These are phyloP conservation scores for Agaricus blazei DNA, from an alignment of 768 basidiomycete species.

Conservation along the genomic window DNA sequence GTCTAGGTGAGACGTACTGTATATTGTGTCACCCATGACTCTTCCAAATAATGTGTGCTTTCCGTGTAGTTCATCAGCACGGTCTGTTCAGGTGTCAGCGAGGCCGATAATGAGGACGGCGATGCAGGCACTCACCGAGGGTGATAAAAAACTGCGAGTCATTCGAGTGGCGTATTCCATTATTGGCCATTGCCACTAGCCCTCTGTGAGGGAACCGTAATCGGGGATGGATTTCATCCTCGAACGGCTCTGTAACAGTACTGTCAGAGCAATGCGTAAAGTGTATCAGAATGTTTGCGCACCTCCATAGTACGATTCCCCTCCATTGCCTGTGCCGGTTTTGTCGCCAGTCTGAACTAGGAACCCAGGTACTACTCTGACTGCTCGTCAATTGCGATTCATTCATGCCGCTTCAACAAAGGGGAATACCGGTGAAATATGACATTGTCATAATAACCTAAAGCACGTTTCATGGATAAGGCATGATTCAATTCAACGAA, in stretches of 20 bases:
- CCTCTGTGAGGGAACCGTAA: slow-evolving; percentile 88
- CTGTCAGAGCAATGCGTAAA: not conserved
- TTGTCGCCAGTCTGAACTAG: slow-evolving; percentile 94
- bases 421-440: slow-evolving; percentile 79
- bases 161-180: slow-evolving; percentile 81
- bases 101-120: not conserved
- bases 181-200: slow-evolving; percentile 91
- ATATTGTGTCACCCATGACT: slow-evolving; percentile 81
- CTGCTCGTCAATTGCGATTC: not conserved
- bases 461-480: not conserved
- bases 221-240: slow-evolving; percentile 92
- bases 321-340: slow-evolving; percentile 86
- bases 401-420: not conserved
- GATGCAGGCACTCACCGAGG: slow-evolving; percentile 47
- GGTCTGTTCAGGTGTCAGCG: slow-evolving; percentile 41
- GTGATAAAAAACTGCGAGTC: slow-evolving; percentile 96
- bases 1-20: slow-evolving; percentile 50
- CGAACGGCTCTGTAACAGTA: slow-evolving; percentile 66
- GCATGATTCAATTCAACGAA: slow-evolving; percentile 12
- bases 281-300: slow-evolving; percentile 1
- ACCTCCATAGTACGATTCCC: slow-evolving; percentile 95
- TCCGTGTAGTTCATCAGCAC: slow-evolving; percentile 88
- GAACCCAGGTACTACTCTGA: slow-evolving; percentile 83
- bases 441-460: slow-evolving; percentile 95
- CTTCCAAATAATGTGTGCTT: slow-evolving; percentile 96